Base-by-base conservation (phyloP, 805 yeast species). In the Kluyveromyces starmeri region DNA sequence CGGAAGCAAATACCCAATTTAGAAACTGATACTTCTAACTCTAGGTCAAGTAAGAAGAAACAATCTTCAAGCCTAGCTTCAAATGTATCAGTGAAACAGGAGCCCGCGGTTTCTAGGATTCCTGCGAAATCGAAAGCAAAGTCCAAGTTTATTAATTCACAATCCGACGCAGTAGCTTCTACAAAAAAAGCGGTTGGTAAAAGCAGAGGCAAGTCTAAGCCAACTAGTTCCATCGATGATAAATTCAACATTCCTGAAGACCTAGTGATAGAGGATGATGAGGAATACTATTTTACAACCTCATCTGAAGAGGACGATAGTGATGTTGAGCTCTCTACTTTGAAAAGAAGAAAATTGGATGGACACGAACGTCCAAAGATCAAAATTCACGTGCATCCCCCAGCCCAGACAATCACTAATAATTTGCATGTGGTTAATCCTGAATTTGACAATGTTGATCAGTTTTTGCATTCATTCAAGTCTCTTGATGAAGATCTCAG, bases 401-500 rank as follows among this genome's bases (percentile, higher is more conserved):
- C 73, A 7, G 58, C 61, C 16, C 76, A 70, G 28, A 54, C 67
- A 4, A 62, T 78, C 4, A 68, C 81, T 0, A 78, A 79, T 45
- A 86, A 88, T 6, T 58, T 62, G 17, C 82, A 77, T 55, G 62
- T 68, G 4, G 55, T 70, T 0, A 48, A 54, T 5, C 78, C 82
- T 1, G 48, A 64, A 34, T 72, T 54, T 41, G 43, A 43, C 5
- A 42, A 51, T 4, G 43, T 81, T 26, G 60, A 57, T 5, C 61
- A 53, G 1, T 72, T 68, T 41, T 57, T 83, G 20, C 42, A 58
- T n/a, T 74, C 84, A 0, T 83, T 66, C 53, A 68, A 64, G 37
- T 61, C 72, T 0, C 55, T 81, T 11, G 76, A 76, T 21, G 88
- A 78, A 36, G 85, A 78, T 44, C 54, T 78, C 31, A 52, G 73